phyloP scores from a whole-genome alignment of 2,329 filamentous ascomycete genomes.

The Geosmithia putterillii region DNA sequence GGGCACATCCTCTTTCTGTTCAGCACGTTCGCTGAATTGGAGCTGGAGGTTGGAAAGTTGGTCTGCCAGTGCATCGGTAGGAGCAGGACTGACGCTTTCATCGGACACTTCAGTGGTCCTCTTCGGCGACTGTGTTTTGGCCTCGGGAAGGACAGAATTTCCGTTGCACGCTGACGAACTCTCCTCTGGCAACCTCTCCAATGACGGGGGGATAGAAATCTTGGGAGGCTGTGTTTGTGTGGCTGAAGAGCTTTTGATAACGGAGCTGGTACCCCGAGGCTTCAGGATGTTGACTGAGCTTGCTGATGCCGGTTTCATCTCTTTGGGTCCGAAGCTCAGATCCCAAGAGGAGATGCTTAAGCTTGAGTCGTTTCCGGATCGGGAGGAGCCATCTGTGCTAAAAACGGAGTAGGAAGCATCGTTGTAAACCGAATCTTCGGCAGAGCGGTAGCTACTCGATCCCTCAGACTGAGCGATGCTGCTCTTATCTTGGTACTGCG shows the following conservation, averaged over 20 bases:
- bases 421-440: neutral
- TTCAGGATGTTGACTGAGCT: neutral
- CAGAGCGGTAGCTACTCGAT: neutral
- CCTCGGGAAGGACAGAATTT: too few species aligned
- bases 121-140: too few species aligned
- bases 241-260: neutral
- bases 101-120: too few species aligned
- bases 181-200: neutral
- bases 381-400: neutral
- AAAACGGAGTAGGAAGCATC: neutral
- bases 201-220: neutral
- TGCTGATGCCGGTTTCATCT: neutral
- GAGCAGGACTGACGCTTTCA: neutral
- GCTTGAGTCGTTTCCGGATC: neutral
- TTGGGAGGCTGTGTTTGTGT: neutral
- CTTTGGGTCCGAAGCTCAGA: neutral
- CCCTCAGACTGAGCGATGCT: neutral
- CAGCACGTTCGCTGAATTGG: slow-evolving; percentile 10
- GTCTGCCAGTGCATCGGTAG: slow-evolving; percentile 8
- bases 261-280: neutral
- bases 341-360: neutral
- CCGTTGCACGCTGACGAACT: neutral
- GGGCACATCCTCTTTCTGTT: slow-evolving; percentile 7
- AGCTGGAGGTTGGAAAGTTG: slow-evolving; percentile 11
- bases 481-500: neutral